phyloP scores from a whole-genome alignment of 2,329 filamentous ascomycete species.

The Pseudocercospora fijiensis region DNA sequence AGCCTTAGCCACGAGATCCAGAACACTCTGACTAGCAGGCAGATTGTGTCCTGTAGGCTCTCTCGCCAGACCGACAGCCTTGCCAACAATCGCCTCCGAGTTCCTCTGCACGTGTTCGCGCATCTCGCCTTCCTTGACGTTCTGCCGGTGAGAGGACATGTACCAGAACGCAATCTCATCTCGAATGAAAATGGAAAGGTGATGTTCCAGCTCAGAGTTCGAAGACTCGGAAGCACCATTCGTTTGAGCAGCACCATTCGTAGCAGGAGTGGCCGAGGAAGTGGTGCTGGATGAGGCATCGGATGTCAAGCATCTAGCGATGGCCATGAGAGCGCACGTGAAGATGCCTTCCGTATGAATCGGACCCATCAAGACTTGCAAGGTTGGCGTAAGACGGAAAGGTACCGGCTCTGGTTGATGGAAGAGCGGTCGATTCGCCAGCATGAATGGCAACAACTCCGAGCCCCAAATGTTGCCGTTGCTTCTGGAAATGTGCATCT shows the following conservation, averaged over 20 bases:
- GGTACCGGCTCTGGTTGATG: slow-evolving; percentile 94
- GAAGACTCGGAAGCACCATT: slow-evolving; percentile 21
- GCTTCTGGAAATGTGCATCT: slow-evolving; percentile 83
- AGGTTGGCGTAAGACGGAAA: slow-evolving; percentile 93
- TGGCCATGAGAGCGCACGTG: slow-evolving; percentile 91
- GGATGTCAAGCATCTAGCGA: slow-evolving; percentile 89
- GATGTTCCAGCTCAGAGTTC: slow-evolving; percentile 78
- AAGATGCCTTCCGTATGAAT: slow-evolving; percentile 95
- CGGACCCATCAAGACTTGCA: slow-evolving; percentile 94
- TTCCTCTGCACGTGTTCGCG: slow-evolving; percentile 81
- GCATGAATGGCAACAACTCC: slow-evolving; percentile 89
- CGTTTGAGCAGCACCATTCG: slow-evolving; percentile 14
- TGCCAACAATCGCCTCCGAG: slow-evolving; percentile 86
- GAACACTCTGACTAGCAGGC: slow-evolving; percentile 94
- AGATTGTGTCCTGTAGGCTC: slow-evolving; percentile 67
- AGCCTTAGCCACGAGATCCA: slow-evolving; percentile 88
- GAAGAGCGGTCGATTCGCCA: slow-evolving; percentile 79
- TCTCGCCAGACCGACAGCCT: slow-evolving; percentile 76
- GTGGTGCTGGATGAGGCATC: slow-evolving; percentile 69
- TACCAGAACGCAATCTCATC: slow-evolving; percentile 99
- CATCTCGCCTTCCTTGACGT: slow-evolving; percentile 65
- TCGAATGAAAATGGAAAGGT: slow-evolving; percentile 88
- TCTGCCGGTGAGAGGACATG: slow-evolving; percentile 69
- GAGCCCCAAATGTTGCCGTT: slow-evolving; percentile 96
- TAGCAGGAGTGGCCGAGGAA: slow-evolving; percentile 21